Evolutionary conservation across 108 stramenopile genomes (phyloP).

Genomic region (Tribonema minus): DNA sequence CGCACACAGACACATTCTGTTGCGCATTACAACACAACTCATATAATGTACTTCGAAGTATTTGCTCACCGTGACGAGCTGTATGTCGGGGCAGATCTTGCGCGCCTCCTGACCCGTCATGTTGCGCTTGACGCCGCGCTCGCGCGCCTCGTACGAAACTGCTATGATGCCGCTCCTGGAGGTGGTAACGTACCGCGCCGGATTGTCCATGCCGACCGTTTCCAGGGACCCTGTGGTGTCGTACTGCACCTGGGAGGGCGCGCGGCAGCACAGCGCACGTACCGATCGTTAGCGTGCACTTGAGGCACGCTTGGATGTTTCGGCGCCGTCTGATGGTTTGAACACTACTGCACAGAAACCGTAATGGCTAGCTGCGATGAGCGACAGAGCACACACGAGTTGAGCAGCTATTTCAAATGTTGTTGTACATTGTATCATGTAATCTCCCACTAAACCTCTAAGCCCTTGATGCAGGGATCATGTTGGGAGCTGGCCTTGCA

Average conservation of each 20-base stretch:
- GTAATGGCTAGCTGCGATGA: background rate
- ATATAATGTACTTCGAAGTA: background rate
- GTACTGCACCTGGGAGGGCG: background rate
- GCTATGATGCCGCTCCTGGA: slow-evolving; percentile 47
- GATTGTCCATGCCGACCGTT: background rate
- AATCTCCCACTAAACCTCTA: background rate
- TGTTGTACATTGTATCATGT: background rate
- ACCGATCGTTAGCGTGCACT: too few species aligned
- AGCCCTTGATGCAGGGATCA: too few species aligned
- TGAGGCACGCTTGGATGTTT: too few species aligned
- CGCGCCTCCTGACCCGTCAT: slow-evolving; percentile 48
- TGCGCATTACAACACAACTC: too few species aligned
- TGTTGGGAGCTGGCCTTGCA: too few species aligned
- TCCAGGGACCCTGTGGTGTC: background rate
- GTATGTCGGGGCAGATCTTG: slow-evolving; percentile 35
- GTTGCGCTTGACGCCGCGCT: slow-evolving; percentile 43
- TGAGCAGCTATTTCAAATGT: background rate
- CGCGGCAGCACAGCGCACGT: background rate
- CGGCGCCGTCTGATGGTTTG: too few species aligned
- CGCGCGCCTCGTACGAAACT: slow-evolving; percentile 51
- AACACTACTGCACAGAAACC: background rate
- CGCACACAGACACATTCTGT: too few species aligned
- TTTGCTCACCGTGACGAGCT: slow-evolving; percentile 8
- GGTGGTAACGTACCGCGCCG: background rate
- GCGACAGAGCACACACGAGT: background rate